Percentiles rank a stretch among this genome's conserved stretches.
These are phyloP conservation scores for Reutealis trisperma DNA, from an alignment of 345 rosid species.

Conservation along the genomic window DNA sequence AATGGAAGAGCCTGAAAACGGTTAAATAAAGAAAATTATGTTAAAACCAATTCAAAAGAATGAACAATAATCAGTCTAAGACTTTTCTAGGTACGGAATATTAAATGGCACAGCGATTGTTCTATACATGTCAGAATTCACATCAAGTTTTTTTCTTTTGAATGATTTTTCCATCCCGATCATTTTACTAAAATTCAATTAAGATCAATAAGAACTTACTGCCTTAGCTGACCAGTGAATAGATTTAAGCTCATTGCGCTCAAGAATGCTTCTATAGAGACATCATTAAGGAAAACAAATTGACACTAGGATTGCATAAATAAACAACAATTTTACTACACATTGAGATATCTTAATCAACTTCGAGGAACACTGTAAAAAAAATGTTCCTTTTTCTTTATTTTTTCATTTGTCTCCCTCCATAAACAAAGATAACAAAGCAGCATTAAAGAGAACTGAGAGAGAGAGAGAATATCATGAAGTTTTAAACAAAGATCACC, in stretches of 20 bases:
- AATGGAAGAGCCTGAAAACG: slow-evolving; percentile 70
- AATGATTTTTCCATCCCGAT: background rate
- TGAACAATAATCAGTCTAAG: background rate
- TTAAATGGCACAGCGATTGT: background rate
- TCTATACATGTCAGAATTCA: background rate
- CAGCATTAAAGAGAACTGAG: background rate
- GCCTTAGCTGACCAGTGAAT: slow-evolving; percentile 83
- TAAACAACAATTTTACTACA: background rate
- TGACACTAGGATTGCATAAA: background rate
- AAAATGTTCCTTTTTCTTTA: background rate
- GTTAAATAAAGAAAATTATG: slow-evolving; percentile 8
- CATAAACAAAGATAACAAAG: background rate
- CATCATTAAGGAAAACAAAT: slow-evolving; percentile 43
- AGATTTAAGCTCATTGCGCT: slow-evolving; percentile 66
- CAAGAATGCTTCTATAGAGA: slow-evolving; percentile 66
- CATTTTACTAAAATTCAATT: background rate
- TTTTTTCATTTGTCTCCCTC: background rate
- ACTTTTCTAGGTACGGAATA: background rate
- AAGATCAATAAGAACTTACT: slow-evolving; percentile 42
- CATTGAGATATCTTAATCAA: background rate
- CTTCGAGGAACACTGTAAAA: background rate
- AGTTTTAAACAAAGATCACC: background rate
- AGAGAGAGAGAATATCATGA: background rate
- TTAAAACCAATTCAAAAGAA: slow-evolving; percentile 3
- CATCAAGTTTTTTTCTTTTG: background rate